These are phyloP conservation scores for Fusarium annulatum DNA, from an alignment of 2,329 filamentous ascomycete species.

Conservation along the genomic window DNA sequence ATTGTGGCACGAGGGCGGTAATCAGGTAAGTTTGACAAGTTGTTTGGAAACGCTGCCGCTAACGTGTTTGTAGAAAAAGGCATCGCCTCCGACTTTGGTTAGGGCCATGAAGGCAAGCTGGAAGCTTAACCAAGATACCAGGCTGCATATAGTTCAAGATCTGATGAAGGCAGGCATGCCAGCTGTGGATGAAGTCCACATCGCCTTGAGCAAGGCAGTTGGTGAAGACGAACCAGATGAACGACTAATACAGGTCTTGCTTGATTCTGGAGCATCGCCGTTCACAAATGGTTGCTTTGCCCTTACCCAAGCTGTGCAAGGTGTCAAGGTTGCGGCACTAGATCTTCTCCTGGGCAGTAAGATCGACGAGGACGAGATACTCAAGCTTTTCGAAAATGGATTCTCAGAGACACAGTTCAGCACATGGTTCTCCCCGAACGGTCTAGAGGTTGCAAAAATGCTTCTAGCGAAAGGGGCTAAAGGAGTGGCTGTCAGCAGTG, in stretches of 20 bases:
- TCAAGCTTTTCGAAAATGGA: slow-evolving; percentile 56
- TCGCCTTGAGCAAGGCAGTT: slow-evolving; percentile 62
- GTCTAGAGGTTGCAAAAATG: slow-evolving; percentile 59
- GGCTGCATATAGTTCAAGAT: slow-evolving; percentile 61
- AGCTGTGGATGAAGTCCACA: slow-evolving; percentile 61
- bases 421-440: slow-evolving; percentile 60
- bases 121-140: slow-evolving; percentile 60
- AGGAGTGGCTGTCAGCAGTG: slow-evolving; percentile 58
- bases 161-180: slow-evolving; percentile 64
- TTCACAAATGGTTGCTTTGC: slow-evolving; percentile 63
- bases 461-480: slow-evolving; percentile 62
- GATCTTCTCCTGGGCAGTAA: slow-evolving; percentile 56
- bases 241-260: slow-evolving; percentile 58
- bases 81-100: slow-evolving; percentile 60
- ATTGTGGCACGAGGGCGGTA: slow-evolving; percentile 54
- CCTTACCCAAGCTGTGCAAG: slow-evolving; percentile 60
- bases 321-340: slow-evolving; percentile 53
- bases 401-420: slow-evolving; percentile 56
- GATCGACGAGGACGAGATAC: slow-evolving; percentile 57
- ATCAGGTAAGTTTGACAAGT: slow-evolving; percentile 51
- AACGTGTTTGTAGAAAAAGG: slow-evolving; percentile 53
- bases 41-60: slow-evolving; percentile 20
- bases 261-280: slow-evolving; percentile 64
- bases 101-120: slow-evolving; percentile 65
- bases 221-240: slow-evolving; percentile 64